Evolutionary conservation across 2,329 filamentous ascomycete species (phyloP), one percentile per base, ranked within the genome.

Genomic region (Blumeria hordei): DNA sequence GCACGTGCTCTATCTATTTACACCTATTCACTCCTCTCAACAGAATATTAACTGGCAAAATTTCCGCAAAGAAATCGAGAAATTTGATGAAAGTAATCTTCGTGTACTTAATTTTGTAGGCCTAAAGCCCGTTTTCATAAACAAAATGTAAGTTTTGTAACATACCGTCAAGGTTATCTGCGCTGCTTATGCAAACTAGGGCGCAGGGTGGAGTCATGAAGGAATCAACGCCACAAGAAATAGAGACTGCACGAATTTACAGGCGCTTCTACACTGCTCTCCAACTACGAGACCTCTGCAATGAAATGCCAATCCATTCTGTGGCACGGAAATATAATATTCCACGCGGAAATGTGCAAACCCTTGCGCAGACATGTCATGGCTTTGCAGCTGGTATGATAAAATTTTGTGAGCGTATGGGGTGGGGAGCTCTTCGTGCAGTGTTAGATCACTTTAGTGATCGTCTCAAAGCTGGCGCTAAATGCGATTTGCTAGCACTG

Each of bases 311-410:
- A 0, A 73, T 88, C 35, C 77, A 85, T 59, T 68, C 72, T 2
- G 80, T 88, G 33, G 80, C 83, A 32, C 71, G 72, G 14, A 85
- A 84, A 63, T 88, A 85, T 63, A 75, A 78, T 58, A 77, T 78
- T 57, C 78, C 82, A 8, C 75, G 84, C 18, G 84, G 83, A 1
- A 73, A 75, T 5, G 77, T 88, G 10, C 84, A 88, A 65, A 83
- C 73, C 18, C 70, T 88, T 1, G 77, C 82, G 2, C 82, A 86
- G 61, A 83, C 80, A 1, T 87, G 83, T 60, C 79, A 86, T 59
- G 84, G 84, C 0, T 88, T 88, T 62, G 84, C 83, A 3, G 81
- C 81, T 1, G 83, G 83, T 3, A 85, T 87, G 72, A 77, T 88
- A 57, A 86, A 84, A 60, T 88, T 88, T 62, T 88, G 83, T 63